Base-by-base conservation (phyloP, 1,284 basidiomycete genomes). In the Melampsora americana region DNA sequence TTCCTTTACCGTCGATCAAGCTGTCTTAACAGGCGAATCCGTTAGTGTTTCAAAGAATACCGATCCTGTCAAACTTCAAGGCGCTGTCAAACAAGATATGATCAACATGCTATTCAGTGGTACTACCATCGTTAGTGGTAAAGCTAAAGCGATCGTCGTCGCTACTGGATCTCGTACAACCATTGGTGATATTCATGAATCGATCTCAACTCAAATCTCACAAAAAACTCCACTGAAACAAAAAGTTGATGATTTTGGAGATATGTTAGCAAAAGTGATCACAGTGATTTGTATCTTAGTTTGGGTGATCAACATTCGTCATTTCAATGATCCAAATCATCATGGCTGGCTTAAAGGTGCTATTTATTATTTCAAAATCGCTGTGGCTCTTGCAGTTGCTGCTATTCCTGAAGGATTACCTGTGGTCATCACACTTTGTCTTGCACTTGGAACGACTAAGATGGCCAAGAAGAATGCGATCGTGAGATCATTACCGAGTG, bases 401-500 rank as follows among this genome's bases (percentile, higher is more conserved):
- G 94, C 94, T 65, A 96, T 96, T 80, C 94, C 95, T 0, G 94
- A 97, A 83, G 95, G 94, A 78, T 86, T 98, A 16, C 93, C 95
- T 44, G 93, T 93, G 65, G 94, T 97, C 78, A 95, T 96, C 81
- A 98, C 95, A 7, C 93, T 92, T n/a, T 95, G 93, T 83, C 85
- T 98, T 61, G 94, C 95, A 9, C 87, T 98, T 14, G 95, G 95
- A 23, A 95, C 93, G 16, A 93, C 95, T 85, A 95, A 95, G 83
- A 97, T 98, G 95, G 93, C 95, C 0, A 92, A 95, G 85, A 92
- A 93, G 84, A 95, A 95, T 78, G 95, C 94, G 5, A 97, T 98
- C 79, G 95, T 98, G 65, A 86, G 93, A 80, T 93, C 95, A 83
- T 85, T 98, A 78, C 94, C 94, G n/a, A 92, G 90, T 79, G 94